Evolutionary conservation across 164 flowering plant genomes (phyloP), one percentile per base, ranked within the genome.

Genomic region (Aristolochia californica): DNA sequence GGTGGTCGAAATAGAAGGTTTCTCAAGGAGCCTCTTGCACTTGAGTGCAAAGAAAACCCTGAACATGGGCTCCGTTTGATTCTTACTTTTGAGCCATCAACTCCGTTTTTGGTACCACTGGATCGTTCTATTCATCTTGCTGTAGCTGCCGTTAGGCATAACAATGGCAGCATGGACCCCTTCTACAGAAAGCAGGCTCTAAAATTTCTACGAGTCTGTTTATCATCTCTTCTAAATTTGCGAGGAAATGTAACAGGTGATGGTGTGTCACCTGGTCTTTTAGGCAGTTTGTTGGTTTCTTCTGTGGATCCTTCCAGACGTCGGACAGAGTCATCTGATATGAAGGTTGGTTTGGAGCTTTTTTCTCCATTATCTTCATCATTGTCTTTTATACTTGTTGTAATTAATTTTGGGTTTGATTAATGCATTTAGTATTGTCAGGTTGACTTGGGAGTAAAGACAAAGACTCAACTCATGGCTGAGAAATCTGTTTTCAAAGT

Each of bases 11-110:
- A 88, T 61, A 83, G 99, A 67, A 84, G 97, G 34, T 90, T 90
- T 66, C 83, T 94, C 34, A 94, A 90, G 64, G 97, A 94, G 68
- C 97, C 99, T 49, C 89, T 94, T 61, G 87, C 87, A 21, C 88
- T 94, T 28, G 99, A 94, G 60, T 94, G 96, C 86, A 94, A 90
- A 70, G 97, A 94, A 63, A 94, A 90, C 65, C 99, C 97, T 30
- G 99, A 94, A 77, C 97, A 94, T 73, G 99, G 99, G n/a, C 83
- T 94, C 24, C 96, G 99, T n/a, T 62, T 88, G 64, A 83, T 94
- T 74, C 89, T 94, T 62, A 94, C 97, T 47, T 94, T 94, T 82
- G 96, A 88, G 80, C 99, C 99, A 20, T 75, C 87, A 28, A 94
- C 97, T 24, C 95, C 96, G 10, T 94, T 94, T 78, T 70, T 90